These are phyloP conservation scores for Amorphotheca resinae DNA, from an alignment of 495 filamentous ascomycete species.

Conservation along the genomic window DNA sequence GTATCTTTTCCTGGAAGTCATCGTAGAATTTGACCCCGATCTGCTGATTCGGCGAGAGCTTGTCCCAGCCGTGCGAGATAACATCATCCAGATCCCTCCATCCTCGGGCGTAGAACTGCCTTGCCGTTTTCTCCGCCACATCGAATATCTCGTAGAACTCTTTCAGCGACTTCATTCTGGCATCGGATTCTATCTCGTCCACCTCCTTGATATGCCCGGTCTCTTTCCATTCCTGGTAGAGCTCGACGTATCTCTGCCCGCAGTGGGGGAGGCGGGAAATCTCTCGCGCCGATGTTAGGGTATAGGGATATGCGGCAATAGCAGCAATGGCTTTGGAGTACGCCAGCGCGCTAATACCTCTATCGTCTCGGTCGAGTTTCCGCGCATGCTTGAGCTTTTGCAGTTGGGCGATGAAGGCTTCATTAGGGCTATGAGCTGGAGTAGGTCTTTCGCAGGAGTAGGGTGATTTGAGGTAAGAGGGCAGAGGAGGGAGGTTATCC, in stretches of 20 bases:
- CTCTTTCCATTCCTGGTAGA: constrained; percentile 64
- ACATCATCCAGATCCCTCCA: constrained; percentile 78
- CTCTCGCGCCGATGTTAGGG: constrained; percentile 41
- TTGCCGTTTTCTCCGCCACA: constrained; percentile 71
- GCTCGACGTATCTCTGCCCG: constrained; percentile 61
- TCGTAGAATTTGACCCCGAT: constrained; percentile 95
- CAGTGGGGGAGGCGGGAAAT: constrained; percentile 68
- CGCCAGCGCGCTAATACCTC: constrained; percentile 57
- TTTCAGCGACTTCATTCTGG: constrained; percentile 47
- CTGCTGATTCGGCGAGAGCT: constrained; percentile 67
- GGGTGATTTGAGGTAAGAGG: constrained; percentile 56
- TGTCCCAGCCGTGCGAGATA: constrained; percentile 68
- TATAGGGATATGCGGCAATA: constrained; percentile 69
- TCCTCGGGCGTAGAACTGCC: constrained; percentile 64
- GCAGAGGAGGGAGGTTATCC: constrained; percentile 39
- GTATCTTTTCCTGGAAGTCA: constrained; percentile 61
- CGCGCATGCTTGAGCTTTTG: constrained; percentile 62
- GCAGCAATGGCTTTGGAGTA: constrained; percentile 81
- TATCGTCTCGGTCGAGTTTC: constrained; percentile 52
- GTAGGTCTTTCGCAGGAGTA: constrained; percentile 79
- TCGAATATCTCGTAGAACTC: constrained; percentile 79
- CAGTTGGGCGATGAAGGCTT: constrained; percentile 61
- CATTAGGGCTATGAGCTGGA: constrained; percentile 57
- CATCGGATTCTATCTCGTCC: constrained; percentile 48
- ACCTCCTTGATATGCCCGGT: constrained; percentile 49